phyloP scores from a whole-genome alignment of 1,284 basidiomycete species.

The Entoloma clypeatum region DNA sequence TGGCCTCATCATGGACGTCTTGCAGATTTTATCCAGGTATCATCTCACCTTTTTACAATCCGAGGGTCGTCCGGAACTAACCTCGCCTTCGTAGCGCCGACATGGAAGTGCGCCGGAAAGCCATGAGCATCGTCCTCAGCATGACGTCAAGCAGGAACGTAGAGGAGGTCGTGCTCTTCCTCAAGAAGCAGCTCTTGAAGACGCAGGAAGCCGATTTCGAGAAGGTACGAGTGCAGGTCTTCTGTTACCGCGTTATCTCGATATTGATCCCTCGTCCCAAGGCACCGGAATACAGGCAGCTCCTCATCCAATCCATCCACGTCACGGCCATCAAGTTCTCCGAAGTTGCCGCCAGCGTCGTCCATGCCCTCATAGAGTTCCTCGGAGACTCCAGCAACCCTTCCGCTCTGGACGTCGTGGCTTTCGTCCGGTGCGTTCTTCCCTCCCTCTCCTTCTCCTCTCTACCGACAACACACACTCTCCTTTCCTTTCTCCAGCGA shows the following conservation, averaged over 20 bases:
- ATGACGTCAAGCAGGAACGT: conserved; percentile 96
- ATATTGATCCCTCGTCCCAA: conserved; percentile 28
- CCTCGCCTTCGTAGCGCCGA: conserved; percentile 61
- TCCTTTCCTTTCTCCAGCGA: conserved; percentile 60
- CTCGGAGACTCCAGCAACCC: conserved; percentile 95
- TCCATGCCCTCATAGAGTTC: conserved; percentile 98
- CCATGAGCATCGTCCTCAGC: conserved; percentile 85
- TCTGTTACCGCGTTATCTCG: not conserved
- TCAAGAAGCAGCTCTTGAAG: conserved; percentile 97
- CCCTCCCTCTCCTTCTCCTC: conserved; percentile 3
- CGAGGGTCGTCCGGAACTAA: not conserved
- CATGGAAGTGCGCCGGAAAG: conserved; percentile 95
- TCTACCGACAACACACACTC: conserved; percentile 1
- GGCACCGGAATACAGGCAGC: conserved; percentile 93
- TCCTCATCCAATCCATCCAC: conserved; percentile 97
- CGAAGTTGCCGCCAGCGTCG: conserved; percentile 96
- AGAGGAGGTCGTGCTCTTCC: conserved; percentile 94
- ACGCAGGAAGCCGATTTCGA: conserved; percentile 87
- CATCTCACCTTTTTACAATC: conserved; percentile 11
- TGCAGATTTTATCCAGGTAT: conserved; percentile 84
- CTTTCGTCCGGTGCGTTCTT: conserved; percentile 77
- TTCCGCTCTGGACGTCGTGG: conserved; percentile 92
- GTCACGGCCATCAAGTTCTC: conserved; percentile 96
- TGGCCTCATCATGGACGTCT: conserved; percentile 92
- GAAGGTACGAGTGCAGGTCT: conserved; percentile 48